These are phyloP conservation scores for Candolleomyces aberdarensis DNA, from an alignment of 768 basidiomycete genomes.

Conservation along the genomic window DNA sequence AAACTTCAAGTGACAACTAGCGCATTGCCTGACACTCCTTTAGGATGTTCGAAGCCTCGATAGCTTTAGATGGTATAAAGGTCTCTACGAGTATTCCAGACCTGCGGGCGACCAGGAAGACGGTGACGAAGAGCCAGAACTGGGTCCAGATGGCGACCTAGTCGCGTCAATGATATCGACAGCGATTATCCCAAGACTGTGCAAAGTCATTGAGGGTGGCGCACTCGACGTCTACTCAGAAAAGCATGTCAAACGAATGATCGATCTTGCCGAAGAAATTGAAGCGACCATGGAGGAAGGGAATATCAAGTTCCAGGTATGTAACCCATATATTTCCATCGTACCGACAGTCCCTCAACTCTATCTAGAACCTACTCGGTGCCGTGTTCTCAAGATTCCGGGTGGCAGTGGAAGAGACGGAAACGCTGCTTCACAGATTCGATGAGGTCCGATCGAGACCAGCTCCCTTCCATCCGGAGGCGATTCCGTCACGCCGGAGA, in stretches of 20 bases:
- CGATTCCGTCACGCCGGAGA: slow-evolving; percentile 67
- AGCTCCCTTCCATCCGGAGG: slow-evolving; percentile 70
- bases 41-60: slow-evolving; percentile 61
- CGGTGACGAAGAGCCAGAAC: slow-evolving; percentile 47
- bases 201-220: slow-evolving; percentile 73
- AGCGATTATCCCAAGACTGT: slow-evolving; percentile 71
- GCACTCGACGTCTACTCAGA: slow-evolving; percentile 81
- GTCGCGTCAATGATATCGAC: slow-evolving; percentile 88
- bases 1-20: not conserved
- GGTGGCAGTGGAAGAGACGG: slow-evolving; percentile 48
- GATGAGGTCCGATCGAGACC: slow-evolving; percentile 27
- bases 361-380: slow-evolving; percentile 52
- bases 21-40: not conserved
- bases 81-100: slow-evolving; percentile 75
- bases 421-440: slow-evolving; percentile 50
- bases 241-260: slow-evolving; percentile 52
- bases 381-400: slow-evolving; percentile 52
- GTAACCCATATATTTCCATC: not conserved
- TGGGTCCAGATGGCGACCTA: slow-evolving; percentile 84
- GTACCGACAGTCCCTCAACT: slow-evolving; percentile 1
- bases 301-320: slow-evolving; percentile 63
- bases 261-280: slow-evolving; percentile 79
- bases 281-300: slow-evolving; percentile 69
- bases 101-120: slow-evolving; percentile 35
- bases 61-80: slow-evolving; percentile 80